phyloP scores from a whole-genome alignment of 2,329 filamentous ascomycete genomes.

The Arthrobotrys musiformis region DNA sequence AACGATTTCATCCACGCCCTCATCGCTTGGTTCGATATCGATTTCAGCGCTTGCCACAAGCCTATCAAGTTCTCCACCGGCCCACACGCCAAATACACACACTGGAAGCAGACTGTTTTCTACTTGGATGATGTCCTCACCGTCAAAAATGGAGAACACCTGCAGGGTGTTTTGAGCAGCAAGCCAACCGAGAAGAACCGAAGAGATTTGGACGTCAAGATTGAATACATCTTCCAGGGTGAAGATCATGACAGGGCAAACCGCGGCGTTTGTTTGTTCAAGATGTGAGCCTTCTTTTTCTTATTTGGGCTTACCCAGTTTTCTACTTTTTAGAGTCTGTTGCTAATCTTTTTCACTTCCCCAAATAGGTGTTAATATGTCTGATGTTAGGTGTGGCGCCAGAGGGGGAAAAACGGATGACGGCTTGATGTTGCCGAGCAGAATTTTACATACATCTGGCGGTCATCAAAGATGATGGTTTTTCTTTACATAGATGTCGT shows the following conservation, averaged over 20 bases:
- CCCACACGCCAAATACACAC: conserved; percentile 97
- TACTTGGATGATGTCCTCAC: conserved; percentile 94
- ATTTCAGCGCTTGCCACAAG: conserved; percentile 98
- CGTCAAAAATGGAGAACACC: conserved; percentile 84
- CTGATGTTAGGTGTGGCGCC: background rate
- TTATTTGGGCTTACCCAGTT: background rate
- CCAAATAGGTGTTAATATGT: conserved; percentile 22
- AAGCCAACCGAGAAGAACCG: conserved; percentile 93
- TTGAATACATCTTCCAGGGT: conserved; percentile 83
- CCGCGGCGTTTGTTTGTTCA: conserved; percentile 80
- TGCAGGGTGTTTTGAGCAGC: conserved; percentile 79
- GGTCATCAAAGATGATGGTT: conserved; percentile 16
- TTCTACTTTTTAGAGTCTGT: background rate
- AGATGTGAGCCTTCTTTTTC: conserved; percentile 60
- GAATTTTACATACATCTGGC: conserved; percentile 6
- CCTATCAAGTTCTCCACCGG: conserved; percentile 96
- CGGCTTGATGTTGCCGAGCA: conserved; percentile 19
- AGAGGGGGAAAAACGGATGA: background rate
- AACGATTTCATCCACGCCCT: conserved; percentile 96
- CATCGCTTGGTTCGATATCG: conserved; percentile 99
- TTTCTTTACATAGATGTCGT: background rate
- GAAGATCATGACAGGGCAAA: conserved; percentile 76
- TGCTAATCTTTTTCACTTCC: conserved; percentile 9
- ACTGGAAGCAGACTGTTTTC: conserved; percentile 99
- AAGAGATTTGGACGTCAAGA: conserved; percentile 88